These are phyloP conservation scores for Paecilomyces sp. DNA, from an alignment of 2,329 filamentous ascomycete genomes.

Conservation along the genomic window DNA sequence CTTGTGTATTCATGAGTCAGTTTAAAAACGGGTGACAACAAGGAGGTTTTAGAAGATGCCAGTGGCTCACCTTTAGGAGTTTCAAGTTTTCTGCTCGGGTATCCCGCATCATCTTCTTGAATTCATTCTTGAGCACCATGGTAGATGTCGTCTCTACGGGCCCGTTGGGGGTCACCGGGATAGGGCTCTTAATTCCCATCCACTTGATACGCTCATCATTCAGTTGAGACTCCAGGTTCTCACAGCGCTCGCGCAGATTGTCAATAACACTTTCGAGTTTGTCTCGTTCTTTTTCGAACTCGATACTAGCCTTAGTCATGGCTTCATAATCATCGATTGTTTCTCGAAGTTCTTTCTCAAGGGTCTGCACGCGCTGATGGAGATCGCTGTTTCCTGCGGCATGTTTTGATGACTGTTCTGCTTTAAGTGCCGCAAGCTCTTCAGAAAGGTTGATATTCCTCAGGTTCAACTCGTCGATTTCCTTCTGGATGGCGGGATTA, in stretches of 20 bases:
- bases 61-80: constrained; percentile 53
- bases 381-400: constrained; percentile 25
- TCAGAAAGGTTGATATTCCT: constrained; percentile 40
- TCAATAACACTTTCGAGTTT: constrained; percentile 58
- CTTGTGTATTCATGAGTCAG: constrained; percentile 31
- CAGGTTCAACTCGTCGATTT: constrained; percentile 50
- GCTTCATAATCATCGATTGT: constrained; percentile 64
- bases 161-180: constrained; percentile 28
- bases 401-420: constrained; percentile 23
- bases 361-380: constrained; percentile 43
- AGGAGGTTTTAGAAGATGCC: constrained; percentile 1
- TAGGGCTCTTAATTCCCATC: constrained; percentile 55
- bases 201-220: constrained; percentile 61
- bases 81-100: constrained; percentile 59
- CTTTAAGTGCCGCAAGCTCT: constrained; percentile 40
- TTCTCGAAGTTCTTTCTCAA: constrained; percentile 60
- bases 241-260: constrained; percentile 55
- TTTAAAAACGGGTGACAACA: neutral
- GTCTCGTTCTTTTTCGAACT: constrained; percentile 65
- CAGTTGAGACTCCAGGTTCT: constrained; percentile 56
- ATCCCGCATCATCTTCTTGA: constrained; percentile 76
- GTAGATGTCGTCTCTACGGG: constrained; percentile 56
- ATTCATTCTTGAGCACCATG: constrained; percentile 64
- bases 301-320: constrained; percentile 62
- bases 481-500: constrained; percentile 51